These are phyloP conservation scores for Holtermanniella nyarrowii DNA, from an alignment of 768 basidiomycete genomes.

Conservation along the genomic window DNA sequence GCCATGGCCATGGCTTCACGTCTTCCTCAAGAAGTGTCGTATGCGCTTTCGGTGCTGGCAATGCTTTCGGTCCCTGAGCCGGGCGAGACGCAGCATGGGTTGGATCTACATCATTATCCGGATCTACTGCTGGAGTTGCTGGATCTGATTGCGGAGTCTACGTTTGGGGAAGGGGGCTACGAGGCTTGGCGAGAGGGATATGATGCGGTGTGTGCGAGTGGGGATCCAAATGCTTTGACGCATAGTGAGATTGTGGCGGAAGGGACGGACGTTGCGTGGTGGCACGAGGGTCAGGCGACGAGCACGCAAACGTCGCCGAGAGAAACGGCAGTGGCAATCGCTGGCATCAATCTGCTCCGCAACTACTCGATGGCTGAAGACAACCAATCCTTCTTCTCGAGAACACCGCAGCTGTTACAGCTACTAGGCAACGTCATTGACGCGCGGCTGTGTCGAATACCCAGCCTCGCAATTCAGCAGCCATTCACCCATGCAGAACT, in stretches of 20 bases:
- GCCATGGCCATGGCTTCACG: conserved; percentile 86
- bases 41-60: conserved; percentile 76
- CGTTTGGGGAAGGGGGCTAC: conserved; percentile 48
- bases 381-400: conserved; percentile 58
- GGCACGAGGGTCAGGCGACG: conserved; percentile 37
- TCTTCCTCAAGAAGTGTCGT: conserved; percentile 71
- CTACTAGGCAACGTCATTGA: conserved; percentile 60
- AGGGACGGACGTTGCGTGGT: neutral
- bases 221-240: neutral
- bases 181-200: conserved; percentile 27
- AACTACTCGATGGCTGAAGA: conserved; percentile 70
- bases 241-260: neutral
- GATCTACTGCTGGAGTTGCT: conserved; percentile 79
- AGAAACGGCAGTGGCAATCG: conserved; percentile 54
- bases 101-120: conserved; percentile 53
- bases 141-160: conserved; percentile 73
- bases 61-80: conserved; percentile 45
- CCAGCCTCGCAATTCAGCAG: conserved; percentile 42
- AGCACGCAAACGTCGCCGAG: neutral
- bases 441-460: conserved; percentile 36
- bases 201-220: conserved; percentile 19
- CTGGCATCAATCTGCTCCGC: conserved; percentile 68
- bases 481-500: conserved; percentile 62
- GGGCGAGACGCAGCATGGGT: conserved; percentile 29
- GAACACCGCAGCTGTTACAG: conserved; percentile 55